Conservation (phyloP, 1,139 yeast species). For the Arxiozyma slooffiae region DNA sequence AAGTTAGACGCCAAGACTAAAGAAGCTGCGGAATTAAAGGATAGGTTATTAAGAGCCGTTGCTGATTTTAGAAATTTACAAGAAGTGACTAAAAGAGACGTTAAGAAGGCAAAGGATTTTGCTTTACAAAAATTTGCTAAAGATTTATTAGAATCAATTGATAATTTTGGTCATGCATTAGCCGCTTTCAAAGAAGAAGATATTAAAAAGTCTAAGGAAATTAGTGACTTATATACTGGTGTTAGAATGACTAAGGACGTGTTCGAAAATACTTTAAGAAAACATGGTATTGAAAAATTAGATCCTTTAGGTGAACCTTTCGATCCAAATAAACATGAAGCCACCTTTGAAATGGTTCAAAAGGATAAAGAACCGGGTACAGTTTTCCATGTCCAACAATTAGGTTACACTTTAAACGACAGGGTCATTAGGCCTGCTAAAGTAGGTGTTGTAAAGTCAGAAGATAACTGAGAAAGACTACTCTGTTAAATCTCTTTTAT, state of each 20-base stretch:
- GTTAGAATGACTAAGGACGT: conserved; percentile 84
- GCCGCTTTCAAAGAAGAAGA: conserved; percentile 60
- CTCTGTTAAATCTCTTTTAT: too few relatives aligned
- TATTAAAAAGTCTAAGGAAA: conserved; percentile 48
- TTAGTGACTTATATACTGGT: conserved; percentile 75
- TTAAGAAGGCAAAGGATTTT: conserved; percentile 79
- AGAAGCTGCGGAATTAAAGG: conserved; percentile 74
- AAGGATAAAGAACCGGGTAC: conserved; percentile 90
- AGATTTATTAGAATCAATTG: conserved; percentile 82
- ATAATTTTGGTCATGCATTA: conserved; percentile 83
- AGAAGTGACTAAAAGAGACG: conserved; percentile 79
- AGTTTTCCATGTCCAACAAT: conserved; percentile 85
- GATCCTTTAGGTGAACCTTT: conserved; percentile 79
- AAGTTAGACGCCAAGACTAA: conserved; percentile 62
- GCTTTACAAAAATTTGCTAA: conserved; percentile 90
- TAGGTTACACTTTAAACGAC: conserved; percentile 77
- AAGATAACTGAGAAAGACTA: background rate
- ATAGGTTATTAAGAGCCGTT: conserved; percentile 69
- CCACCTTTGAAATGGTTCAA: conserved; percentile 79
- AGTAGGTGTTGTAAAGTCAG: conserved; percentile 80
- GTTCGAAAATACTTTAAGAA: conserved; percentile 72
- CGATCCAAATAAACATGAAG: conserved; percentile 90
- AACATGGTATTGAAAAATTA: conserved; percentile 72
- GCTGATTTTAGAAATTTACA: conserved; percentile 93
- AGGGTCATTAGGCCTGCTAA: conserved; percentile 93